Conservation (phyloP, 2,329 filamentous ascomycete species). For the Colletotrichum gigasporum region DNA sequence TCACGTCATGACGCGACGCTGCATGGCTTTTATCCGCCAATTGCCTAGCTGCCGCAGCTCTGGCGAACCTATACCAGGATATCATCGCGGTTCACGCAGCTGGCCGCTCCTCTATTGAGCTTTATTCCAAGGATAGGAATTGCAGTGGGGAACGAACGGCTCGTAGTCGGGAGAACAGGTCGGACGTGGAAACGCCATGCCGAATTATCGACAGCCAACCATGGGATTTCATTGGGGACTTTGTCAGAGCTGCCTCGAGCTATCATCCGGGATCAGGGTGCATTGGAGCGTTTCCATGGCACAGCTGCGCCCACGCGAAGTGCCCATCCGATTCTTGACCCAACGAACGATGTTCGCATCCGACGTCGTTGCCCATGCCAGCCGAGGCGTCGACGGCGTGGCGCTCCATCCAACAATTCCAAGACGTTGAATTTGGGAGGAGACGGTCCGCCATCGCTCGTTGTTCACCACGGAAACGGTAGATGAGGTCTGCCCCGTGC, state of each 20-base stretch:
- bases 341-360: neutral
- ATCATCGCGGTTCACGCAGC: neutral
- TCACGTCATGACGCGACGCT: slow-evolving; percentile 19
- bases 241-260: neutral
- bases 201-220: slow-evolving; percentile 2
- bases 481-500: slow-evolving; percentile 17
- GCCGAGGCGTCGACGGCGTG: slow-evolving; percentile 4
- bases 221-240: neutral
- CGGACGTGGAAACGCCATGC: slow-evolving; percentile 4
- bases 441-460: neutral
- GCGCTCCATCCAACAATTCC: neutral
- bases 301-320: slow-evolving; percentile 2
- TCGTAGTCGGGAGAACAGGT: neutral
- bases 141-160: neutral
- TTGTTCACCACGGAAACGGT: slow-evolving; percentile 27
- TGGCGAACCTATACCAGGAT: neutral
- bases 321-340: neutral
- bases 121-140: neutral
- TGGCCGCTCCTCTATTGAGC: neutral
- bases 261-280: slow-evolving; percentile 10
- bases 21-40: neutral
- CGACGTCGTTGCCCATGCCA: slow-evolving; percentile 8
- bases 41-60: slow-evolving; percentile 11
- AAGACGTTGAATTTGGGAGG: neutral
- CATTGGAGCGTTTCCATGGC: neutral